Percentiles rank a stretch among this genome's conserved stretches.
phyloP scores from a whole-genome alignment of 1,139 yeast species.

The Yamadazyma diddensiae region DNA sequence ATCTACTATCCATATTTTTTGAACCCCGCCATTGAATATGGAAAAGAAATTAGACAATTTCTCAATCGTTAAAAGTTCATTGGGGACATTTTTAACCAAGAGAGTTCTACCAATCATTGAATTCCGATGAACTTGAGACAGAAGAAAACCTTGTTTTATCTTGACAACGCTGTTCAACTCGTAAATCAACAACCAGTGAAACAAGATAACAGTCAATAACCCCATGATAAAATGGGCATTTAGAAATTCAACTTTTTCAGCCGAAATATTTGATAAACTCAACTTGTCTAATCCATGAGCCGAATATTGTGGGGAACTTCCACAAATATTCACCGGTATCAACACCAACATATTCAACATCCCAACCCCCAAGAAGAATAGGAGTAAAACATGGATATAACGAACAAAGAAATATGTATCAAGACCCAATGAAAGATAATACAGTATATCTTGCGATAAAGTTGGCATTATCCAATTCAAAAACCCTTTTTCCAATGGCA shows the following conservation, averaged over 20 bases:
- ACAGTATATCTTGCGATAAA: constrained; percentile 33
- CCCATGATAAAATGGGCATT: constrained; percentile 56
- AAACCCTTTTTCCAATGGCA: constrained; percentile 37
- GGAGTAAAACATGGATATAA: constrained; percentile 44
- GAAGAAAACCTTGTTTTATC: constrained; percentile 39
- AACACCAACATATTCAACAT: constrained; percentile 50
- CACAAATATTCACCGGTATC: constrained; percentile 55
- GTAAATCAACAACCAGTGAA: constrained; percentile 49
- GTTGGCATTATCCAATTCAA: constrained; percentile 51
- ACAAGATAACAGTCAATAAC: constrained; percentile 47
- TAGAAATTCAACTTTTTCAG: constrained; percentile 40
- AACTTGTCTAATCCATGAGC: constrained; percentile 55
- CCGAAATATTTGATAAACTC: constrained; percentile 61
- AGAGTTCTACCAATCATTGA: constrained; percentile 37
- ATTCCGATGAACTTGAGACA: constrained; percentile 22
- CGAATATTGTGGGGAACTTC: constrained; percentile 27
- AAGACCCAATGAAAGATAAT: constrained; percentile 51
- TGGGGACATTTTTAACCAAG: constrained; percentile 50
- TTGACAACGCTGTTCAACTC: constrained; percentile 50
- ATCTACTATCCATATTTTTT: constrained; percentile 50
- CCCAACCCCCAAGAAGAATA: constrained; percentile 50
- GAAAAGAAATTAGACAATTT: constrained; percentile 25
- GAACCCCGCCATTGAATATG: constrained; percentile 44
- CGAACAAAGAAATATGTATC: constrained; percentile 65
- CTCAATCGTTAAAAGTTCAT: constrained; percentile 24